These are phyloP conservation scores for Tylopilus felleus DNA, from an alignment of 768 basidiomycete genomes.

Conservation along the genomic window DNA sequence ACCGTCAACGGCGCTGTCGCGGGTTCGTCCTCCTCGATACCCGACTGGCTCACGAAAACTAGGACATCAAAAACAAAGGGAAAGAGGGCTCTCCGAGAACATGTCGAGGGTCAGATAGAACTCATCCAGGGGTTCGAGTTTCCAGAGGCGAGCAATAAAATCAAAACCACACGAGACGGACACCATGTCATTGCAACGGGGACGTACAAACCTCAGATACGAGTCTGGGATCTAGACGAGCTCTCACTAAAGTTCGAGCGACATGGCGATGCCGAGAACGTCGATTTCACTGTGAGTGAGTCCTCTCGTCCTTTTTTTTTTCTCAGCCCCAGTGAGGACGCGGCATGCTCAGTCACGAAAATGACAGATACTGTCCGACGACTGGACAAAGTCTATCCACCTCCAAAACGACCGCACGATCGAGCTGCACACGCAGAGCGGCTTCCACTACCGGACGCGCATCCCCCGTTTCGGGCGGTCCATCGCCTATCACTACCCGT, in stretches of 20 bases:
- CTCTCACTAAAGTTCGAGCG: constrained; percentile 93
- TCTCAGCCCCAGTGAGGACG: background rate
- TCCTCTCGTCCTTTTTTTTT: constrained; percentile 20
- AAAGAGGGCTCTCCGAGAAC: constrained; percentile 65
- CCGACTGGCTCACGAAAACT: constrained; percentile 86
- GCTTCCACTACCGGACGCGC: constrained; percentile 87
- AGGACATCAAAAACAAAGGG: constrained; percentile 52
- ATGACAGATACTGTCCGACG: constrained; percentile 83
- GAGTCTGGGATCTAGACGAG: constrained; percentile 93
- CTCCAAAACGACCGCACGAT: constrained; percentile 94
- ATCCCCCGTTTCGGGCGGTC: constrained; percentile 94
- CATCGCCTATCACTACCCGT: constrained; percentile 89
- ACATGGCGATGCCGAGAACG: constrained; percentile 94
- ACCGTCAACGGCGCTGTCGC: constrained; percentile 92
- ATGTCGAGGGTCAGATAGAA: constrained; percentile 81
- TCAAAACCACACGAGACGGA: constrained; percentile 90
- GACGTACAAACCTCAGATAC: constrained; percentile 96
- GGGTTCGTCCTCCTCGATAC: constrained; percentile 86
- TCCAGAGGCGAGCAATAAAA: constrained; percentile 89
- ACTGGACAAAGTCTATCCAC: constrained; percentile 99
- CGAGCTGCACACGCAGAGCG: constrained; percentile 91
- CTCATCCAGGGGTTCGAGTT: constrained; percentile 97
- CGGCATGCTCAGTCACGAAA: background rate
- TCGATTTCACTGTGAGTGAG: constrained; percentile 94
- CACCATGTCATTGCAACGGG: constrained; percentile 93